phyloP scores from a whole-genome alignment of 2,329 filamentous ascomycete genomes.

The Alternaria infectoria region DNA sequence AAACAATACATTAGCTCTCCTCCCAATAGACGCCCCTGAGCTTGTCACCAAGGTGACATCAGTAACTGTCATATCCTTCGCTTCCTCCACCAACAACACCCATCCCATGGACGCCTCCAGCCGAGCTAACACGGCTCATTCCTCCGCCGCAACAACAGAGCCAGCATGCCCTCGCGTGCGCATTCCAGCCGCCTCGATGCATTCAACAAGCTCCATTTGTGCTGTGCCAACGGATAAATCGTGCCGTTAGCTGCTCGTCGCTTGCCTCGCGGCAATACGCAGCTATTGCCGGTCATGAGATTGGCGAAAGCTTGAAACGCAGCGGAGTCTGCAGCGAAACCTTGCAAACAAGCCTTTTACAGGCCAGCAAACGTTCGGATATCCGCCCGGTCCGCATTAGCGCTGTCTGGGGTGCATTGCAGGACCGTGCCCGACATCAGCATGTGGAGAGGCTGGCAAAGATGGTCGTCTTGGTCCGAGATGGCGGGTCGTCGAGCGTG shows the following conservation, averaged over 20 bases:
- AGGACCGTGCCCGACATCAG: slow-evolving; percentile 15
- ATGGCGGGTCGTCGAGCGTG: slow-evolving; percentile 8
- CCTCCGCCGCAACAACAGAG: not conserved
- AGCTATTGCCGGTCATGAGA: slow-evolving; percentile 1
- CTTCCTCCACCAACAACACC: not conserved
- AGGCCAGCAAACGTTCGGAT: not conserved
- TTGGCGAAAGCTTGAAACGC: slow-evolving; percentile 5
- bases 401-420: slow-evolving; percentile 17
- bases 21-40: not conserved
- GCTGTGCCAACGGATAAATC: slow-evolving; percentile 3
- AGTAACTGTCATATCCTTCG: not conserved
- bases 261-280: not conserved
- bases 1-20: not conserved
- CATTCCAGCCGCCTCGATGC: not conserved
- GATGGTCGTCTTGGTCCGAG: not conserved
- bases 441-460: not conserved
- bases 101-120: not conserved
- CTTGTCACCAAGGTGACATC: not conserved
- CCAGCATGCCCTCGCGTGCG: not conserved
- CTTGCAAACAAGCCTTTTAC: not conserved
- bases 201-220: not conserved
- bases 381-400: not conserved
- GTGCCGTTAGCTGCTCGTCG: slow-evolving; percentile 2
- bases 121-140: not conserved
- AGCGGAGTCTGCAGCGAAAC: not conserved